phyloP scores from a whole-genome alignment of 2,329 filamentous ascomycete species.

The Zymoseptoria tritici region DNA sequence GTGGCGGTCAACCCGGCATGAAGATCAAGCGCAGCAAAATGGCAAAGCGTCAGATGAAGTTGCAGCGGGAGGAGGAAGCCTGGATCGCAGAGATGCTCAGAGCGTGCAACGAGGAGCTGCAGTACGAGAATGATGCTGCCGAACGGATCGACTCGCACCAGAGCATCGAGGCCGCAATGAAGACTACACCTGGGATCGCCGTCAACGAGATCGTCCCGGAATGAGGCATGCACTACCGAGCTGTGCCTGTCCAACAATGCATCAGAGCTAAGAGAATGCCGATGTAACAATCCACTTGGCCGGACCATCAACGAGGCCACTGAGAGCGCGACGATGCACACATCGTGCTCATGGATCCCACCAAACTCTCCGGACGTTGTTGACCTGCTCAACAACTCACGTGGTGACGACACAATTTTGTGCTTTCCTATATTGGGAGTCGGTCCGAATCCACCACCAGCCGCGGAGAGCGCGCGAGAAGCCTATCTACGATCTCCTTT shows the following conservation, averaged over 20 bases:
- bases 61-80: slow-evolving; percentile 38
- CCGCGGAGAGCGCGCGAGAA: background rate
- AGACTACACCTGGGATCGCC: slow-evolving; percentile 12
- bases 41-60: slow-evolving; percentile 38
- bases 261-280: background rate
- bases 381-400: background rate
- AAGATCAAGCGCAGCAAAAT: slow-evolving; percentile 36
- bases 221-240: slow-evolving; percentile 5
- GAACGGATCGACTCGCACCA: slow-evolving; percentile 5
- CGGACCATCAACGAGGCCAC: background rate
- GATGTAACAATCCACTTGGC: background rate
- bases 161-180: slow-evolving; percentile 19
- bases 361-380: background rate
- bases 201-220: slow-evolving; percentile 19
- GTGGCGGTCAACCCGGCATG: slow-evolving; percentile 26
- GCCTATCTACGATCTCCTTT: background rate
- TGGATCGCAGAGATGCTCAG: slow-evolving; percentile 36
- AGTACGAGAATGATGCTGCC: slow-evolving; percentile 5
- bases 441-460: background rate
- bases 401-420: background rate
- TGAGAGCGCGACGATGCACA: background rate
- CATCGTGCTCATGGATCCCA: background rate
- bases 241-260: background rate
- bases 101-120: slow-evolving; percentile 36
- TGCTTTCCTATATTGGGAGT: background rate